Base-by-base conservation (phyloP, 1,284 basidiomycete species). In the Ceratorhiza oryzae-sativae region DNA sequence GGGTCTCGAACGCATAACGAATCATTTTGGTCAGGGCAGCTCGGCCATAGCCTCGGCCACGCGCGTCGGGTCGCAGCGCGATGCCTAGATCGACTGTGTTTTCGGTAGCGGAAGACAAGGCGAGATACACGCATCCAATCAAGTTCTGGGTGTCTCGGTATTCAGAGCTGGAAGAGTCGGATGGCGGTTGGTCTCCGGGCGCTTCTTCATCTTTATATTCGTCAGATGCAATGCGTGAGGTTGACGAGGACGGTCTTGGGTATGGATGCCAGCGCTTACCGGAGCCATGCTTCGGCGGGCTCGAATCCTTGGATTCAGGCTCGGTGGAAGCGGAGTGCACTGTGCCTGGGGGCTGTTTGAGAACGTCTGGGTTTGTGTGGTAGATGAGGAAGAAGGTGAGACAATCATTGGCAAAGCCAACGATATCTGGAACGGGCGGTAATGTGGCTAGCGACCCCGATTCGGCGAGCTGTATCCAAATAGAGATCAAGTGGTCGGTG, bases 1-100 rank as follows among this genome's bases (percentile, higher is more conserved):
- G 77, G 0, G 82, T 80, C 5, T 83, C 79, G 76, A 90, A 87
- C 2, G 85, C 87, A 72, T 81, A 80, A 13, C 81, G 76, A 10
- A 87, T 76, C 41, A 58, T 10, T 13, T 58, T 56, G 34, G 65
- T 45, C 2, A 68, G 23, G 3, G 51, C 39, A 10, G 65, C 65
- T 8, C 65, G 65, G 6, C 65, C 65, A 20, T 56, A 68, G 53
- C 65, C 65, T 45, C 65, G 51, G 13, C 65, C 65, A 20, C 65
- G 65, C 13, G 65, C 65, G 9, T 68, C 51, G 23, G 65, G 65
- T 8, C 65, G 36, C 13, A 68, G 65, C 23, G 65, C 65, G 53
- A 68, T 68, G 27, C 65, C 65, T 18, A 68, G n/a, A 41, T 68
- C 65, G 34, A 41, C 51, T 15, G 51, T 45, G 65, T 23, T 45